Percentiles rank a stretch among this genome's conserved stretches.
Conservation (phyloP, 2,329 filamentous ascomycete genomes). For the Karstenula rhodostoma region DNA sequence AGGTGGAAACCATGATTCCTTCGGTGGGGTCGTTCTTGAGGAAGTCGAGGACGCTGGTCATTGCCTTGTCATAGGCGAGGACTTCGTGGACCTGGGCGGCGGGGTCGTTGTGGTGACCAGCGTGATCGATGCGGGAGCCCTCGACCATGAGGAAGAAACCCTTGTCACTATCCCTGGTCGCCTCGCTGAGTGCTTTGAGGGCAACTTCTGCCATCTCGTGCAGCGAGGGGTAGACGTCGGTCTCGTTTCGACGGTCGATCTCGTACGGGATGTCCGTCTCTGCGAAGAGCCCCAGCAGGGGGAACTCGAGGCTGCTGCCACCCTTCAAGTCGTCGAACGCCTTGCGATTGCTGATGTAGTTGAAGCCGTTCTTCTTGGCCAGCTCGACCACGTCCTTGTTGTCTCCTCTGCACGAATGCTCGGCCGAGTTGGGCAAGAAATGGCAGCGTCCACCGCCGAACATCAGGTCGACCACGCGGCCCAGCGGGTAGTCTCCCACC, state of each 20-base stretch:
- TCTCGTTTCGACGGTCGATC: constrained; percentile 82
- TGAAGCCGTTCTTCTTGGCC: constrained; percentile 81
- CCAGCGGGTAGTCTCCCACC: constrained; percentile 85
- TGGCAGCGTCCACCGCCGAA: constrained; percentile 92
- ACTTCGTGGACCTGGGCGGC: constrained; percentile 77
- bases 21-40: constrained; percentile 76
- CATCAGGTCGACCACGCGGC: constrained; percentile 88
- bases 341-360: constrained; percentile 74
- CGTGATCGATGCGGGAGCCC: constrained; percentile 94
- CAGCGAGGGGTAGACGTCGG: constrained; percentile 84
- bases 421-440: constrained; percentile 83
- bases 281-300: constrained; percentile 87
- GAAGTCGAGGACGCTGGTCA: constrained; percentile 84
- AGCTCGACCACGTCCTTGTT: constrained; percentile 76
- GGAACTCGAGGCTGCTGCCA: constrained; percentile 75
- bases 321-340: constrained; percentile 78
- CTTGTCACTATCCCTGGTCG: constrained; percentile 82
- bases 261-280: constrained; percentile 87
- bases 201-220: constrained; percentile 91
- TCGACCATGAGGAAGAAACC: constrained; percentile 99
- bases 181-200: constrained; percentile 78
- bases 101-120: constrained; percentile 71
- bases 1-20: constrained; percentile 85
- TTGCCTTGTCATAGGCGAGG: constrained; percentile 90
- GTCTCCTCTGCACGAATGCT: constrained; percentile 83